Evolutionary conservation across 208 protist genomes (phyloP).

Genomic region (Vickermania ingenoplastis): DNA sequence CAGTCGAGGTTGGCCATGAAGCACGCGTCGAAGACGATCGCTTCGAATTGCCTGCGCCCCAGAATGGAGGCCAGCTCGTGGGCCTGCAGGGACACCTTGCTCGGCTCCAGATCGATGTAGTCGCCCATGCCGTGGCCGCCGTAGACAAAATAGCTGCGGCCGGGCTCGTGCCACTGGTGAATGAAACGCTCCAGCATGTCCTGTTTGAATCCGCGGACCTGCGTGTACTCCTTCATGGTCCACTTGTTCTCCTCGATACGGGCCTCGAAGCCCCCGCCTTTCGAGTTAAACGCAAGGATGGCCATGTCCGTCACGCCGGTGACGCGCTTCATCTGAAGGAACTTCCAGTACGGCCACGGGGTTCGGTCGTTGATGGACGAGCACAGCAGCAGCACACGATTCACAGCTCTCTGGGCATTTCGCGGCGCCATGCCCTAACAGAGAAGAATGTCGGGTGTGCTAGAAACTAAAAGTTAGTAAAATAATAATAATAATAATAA

Average conservation of each 20-base stretch:
- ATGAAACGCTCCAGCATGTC: slow-evolving; percentile 65
- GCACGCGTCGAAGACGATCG: slow-evolving; percentile 80
- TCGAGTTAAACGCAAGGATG: slow-evolving; percentile 79
- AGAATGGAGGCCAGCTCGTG: slow-evolving; percentile 67
- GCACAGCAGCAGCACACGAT: slow-evolving; percentile 66
- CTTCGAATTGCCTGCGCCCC: slow-evolving; percentile 53
- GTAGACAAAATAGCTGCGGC: slow-evolving; percentile 78
- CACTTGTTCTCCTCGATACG: slow-evolving; percentile 62
- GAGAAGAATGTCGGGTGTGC: too few relatives aligned
- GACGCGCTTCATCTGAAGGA: slow-evolving; percentile 80
- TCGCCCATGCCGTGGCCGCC: slow-evolving; percentile 84
- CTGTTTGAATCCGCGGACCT: slow-evolving; percentile 44
- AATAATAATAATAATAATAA: slow-evolving; percentile 2
- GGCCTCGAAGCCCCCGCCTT: slow-evolving; percentile 79
- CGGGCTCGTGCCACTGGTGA: slow-evolving; percentile 52
- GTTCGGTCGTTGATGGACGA: slow-evolving; percentile 80
- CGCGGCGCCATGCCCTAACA: too few relatives aligned
- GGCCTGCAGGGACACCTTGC: slow-evolving; percentile 45
- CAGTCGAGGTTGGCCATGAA: slow-evolving; percentile 86
- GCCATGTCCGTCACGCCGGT: slow-evolving; percentile 63
- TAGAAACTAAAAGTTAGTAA: not conserved
- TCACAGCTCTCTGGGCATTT: slow-evolving; percentile 5
- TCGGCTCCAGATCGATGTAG: slow-evolving; percentile 69
- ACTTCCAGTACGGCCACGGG: slow-evolving; percentile 85
- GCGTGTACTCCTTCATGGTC: slow-evolving; percentile 60